A percentile compares a stretch with the other conserved stretches of the same genome.
Conservation (phyloP, 2,329 filamentous ascomycete species). For the Lachnellula hyalina region DNA sequence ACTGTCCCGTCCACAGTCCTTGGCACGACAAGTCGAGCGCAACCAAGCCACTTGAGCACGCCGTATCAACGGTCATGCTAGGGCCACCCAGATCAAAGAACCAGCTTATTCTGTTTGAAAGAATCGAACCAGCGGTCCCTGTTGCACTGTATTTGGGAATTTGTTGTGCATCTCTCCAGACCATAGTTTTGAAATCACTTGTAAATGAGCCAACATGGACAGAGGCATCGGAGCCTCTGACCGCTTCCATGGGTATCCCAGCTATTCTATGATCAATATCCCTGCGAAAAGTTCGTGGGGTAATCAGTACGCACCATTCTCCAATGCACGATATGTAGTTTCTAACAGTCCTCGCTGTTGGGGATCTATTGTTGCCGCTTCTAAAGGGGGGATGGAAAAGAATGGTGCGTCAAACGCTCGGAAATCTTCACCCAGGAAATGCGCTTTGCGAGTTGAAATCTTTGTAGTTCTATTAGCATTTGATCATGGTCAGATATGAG, state of each 20-base stretch:
- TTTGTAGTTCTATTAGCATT: background rate
- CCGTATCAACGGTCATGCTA: slow-evolving; percentile 40
- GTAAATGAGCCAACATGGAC: background rate
- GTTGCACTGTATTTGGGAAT: slow-evolving; percentile 3
- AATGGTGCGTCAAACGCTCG: slow-evolving; percentile 35
- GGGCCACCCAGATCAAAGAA: slow-evolving; percentile 37
- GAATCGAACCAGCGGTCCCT: slow-evolving; percentile 35
- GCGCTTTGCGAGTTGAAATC: background rate
- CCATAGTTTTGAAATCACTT: background rate
- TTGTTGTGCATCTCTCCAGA: background rate
- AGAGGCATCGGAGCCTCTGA: background rate
- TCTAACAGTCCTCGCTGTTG: slow-evolving; percentile 1
- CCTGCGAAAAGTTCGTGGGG: too few relatives aligned
- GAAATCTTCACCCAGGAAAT: slow-evolving; percentile 32
- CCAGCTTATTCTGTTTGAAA: slow-evolving; percentile 50
- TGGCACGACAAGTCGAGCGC: slow-evolving; percentile 20
- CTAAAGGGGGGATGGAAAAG: slow-evolving; percentile 34
- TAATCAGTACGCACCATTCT: background rate
- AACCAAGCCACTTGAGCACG: slow-evolving; percentile 39
- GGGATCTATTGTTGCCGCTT: slow-evolving; percentile 22
- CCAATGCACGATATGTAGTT: background rate
- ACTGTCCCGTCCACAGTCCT: slow-evolving; percentile 34
- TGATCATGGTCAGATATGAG: background rate
- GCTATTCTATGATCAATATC: background rate
- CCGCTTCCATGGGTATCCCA: background rate